Base-by-base conservation (phyloP, 441 rosid species). In the Gossypium lobatum region DNA sequence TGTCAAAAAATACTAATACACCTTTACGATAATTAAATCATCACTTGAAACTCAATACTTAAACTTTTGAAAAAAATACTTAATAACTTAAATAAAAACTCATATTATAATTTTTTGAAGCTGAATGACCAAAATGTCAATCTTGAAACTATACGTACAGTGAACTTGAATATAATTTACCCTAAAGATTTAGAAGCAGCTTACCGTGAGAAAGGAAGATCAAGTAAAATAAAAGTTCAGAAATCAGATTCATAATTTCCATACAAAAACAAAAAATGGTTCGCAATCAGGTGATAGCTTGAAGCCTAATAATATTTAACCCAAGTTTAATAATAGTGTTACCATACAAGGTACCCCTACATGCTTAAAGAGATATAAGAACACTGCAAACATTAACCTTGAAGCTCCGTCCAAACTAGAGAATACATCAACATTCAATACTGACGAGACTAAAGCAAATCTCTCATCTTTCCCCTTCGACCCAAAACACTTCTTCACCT, bases 401-500 rank as follows among this genome's bases (percentile, higher is more conserved):
- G 61, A 69, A 42, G 23, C 37, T 45, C 66, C 60, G 31, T 64
- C 73, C 61, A 52, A 60, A 21, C 63, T 64, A 42, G 16, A 60
- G 4, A 72, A 25, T 13, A 57, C 66, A 63, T 42, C 82, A 62
- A 72, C 57, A 13, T 66, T 57, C 52, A 71, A 70, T 77, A 73
- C 25, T 17, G 23, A 10, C 11, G n/a, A 5, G 55, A 18, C 31
- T 34, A 31, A 37, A 7, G 6, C 7, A 18, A 6, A 34, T 14
- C 59, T 46, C 20, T 55, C 21, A 42, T 14, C 57, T 42, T 14
- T 53, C 9, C 72, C 71, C 3, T 13, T 23, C 46, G 60, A 23
- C 76, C 11, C 21, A 28, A 58, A 34, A 52, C 57, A 60, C 79
- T 74, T 87, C 82, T 74, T 87, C 84, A 92, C 75, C 94, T 80